Evolutionary conservation across 1,139 yeast species (phyloP), one percentile per base, ranked within the genome.

Genomic region (Wickerhamomyces sp.): DNA sequence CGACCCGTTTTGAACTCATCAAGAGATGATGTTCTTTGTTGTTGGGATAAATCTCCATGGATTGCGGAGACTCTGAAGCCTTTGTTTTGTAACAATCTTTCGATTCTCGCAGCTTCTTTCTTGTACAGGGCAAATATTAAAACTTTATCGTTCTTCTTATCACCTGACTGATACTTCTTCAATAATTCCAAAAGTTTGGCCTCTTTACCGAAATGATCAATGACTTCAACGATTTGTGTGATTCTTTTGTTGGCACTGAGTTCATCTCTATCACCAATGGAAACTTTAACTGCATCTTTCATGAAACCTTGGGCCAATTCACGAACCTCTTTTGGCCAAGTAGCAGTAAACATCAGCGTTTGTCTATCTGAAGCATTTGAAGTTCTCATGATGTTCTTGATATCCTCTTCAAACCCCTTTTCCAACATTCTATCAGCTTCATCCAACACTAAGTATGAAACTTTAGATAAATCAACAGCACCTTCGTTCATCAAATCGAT

Each of bases 371-470:
- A 77, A 9, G 95, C 86, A 46, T 85, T 74, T 0, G 96, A 87
- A 59, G 85, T 94, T 58, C 95, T 78, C 54, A 91, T 79, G 46
- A 93, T 87, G 45, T 71, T 69, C 61, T 85, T 87, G 57, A 91
- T 91, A 61, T 89, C 98, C 58, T 89, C 95, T 64, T 91, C 98
- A 55, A 91, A 91, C 23, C 99, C 99, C 55, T 78, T 81, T 61
- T 91, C 98, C 45, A 91, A 74, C 98, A 91, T 93, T 64, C 99
- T 77, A 59, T 91, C 99, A 26, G 98, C 99, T 65, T 91, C 99
- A 60, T 91, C 99, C 36, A 91, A 70, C 17, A 91, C 94, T 47
- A 93, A 69, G 57, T 85, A 89, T 46, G 82, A 74, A 23, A 89
- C 81, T 7, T 68, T 57, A 22, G 77, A 64, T 45, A 91, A 69